Base-by-base conservation (phyloP, 2,329 filamentous ascomycete genomes). In the Fusarium nurragi region DNA sequence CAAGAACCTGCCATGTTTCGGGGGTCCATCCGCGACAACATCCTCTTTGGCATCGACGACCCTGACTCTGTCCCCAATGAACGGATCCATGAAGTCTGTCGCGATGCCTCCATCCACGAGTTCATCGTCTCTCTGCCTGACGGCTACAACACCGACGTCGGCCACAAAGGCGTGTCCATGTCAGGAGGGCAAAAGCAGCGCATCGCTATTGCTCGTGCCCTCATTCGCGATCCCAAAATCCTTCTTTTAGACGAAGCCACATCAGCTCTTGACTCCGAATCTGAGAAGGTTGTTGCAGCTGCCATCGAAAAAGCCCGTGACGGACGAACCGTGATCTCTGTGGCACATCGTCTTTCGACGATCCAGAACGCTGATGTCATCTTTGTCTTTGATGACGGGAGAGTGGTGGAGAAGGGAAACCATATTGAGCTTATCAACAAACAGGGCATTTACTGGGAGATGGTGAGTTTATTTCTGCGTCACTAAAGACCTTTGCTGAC, bases 191-290 rank as follows among this genome's bases (percentile, higher is more conserved):
- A 92, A 75, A 88, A 89, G 57, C 90, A 92, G 76, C 84, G 90
- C 6, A 75, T 92, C 1, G 85, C 87, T 6, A 91, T 92, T 52
- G 90, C 90, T 0, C 82, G 90, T 1, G 90, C 90, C 1, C 78
- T 92, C 1, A 83, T 90, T 3, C 81, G 90, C 3, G 77, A 85
- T 13, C 90, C 90, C 0, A 79, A 84, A 44, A 78, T 92, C 3
- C 75, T 92, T 28, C 81, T 93, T 5, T 81, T 93, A 2, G 90
- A 93, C 69, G 90, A 93, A 76, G 89, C 90, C 2, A 93, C 90
- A 0, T 67, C 1, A 86, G 85, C 60, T 3, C 80, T 92, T 2
- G 90, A 92, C 69, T 86, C 84, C 0, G 85, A 88, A 69, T 83
- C 83, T 26, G 85, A 87, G 74, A 81, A 85, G 73, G 78, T 86